These are phyloP conservation scores for Blastobotrys arbuscula DNA, from an alignment of 1,139 yeast species.

Conservation along the genomic window DNA sequence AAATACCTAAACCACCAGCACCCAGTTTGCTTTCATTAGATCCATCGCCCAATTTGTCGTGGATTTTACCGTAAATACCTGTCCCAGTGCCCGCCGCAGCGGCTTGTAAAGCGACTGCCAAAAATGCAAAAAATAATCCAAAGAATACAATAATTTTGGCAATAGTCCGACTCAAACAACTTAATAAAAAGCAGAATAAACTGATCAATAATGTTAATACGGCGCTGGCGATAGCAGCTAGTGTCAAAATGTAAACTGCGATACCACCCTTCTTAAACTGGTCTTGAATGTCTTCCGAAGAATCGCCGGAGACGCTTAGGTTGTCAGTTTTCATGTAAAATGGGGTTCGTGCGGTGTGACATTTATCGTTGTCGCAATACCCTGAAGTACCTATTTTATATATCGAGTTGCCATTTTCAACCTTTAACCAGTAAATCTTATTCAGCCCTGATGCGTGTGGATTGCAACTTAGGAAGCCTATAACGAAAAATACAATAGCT, in stretches of 20 bases:
- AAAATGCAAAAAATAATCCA: background rate
- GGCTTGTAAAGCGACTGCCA: constrained; percentile 1
- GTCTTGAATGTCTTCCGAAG: background rate
- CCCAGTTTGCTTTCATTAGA: constrained; percentile 2
- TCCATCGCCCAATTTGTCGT: constrained; percentile 1
- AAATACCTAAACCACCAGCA: constrained; percentile 8
- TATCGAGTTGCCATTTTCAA: background rate
- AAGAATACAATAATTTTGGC: background rate
- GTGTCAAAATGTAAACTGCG: constrained; percentile 8
- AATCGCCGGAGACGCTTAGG: no score
- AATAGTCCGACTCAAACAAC: constrained; percentile 8
- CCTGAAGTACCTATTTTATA: constrained; percentile 1
- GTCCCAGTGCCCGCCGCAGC: constrained; percentile 6
- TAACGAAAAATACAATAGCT: constrained; percentile 5
- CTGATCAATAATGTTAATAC: background rate
- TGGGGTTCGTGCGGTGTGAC: constrained; percentile 1
- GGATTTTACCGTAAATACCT: constrained; percentile 5
- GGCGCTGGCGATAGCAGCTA: constrained; percentile 4
- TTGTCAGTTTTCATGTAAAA: background rate
- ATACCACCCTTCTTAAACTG: constrained; percentile 6
- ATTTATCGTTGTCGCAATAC: background rate
- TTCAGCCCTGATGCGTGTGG: constrained; percentile 7
- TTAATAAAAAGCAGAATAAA: constrained; percentile 1
- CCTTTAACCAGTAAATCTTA: constrained; percentile 2
- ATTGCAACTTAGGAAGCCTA: constrained; percentile 10